Base-by-base conservation (phyloP, 2,329 filamentous ascomycete species). In the Trichoderma atroviride region DNA sequence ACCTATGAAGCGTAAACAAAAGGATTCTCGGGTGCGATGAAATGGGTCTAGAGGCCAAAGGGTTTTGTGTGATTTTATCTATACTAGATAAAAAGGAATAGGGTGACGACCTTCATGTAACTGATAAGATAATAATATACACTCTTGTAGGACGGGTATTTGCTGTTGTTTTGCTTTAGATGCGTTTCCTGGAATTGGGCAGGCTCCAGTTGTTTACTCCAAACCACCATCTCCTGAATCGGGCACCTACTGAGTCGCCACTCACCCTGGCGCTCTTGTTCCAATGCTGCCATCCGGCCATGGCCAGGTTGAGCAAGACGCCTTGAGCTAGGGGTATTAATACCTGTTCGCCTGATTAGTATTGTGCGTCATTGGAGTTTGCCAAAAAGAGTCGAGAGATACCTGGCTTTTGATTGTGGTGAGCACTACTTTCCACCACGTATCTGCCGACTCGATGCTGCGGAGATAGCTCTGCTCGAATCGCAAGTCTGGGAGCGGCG, bases 401-500 rank as follows among this genome's bases (percentile, higher is more conserved):
- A 96, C 92, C 87, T 97, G 96, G 80, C 99, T 96, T 76, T 93
- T 86, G 43, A 92, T 80, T 22, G 96, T 99, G 74, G 99, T 95
- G 83, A 91, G 92, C 9, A 88, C 86, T 37, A 99, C 88, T 78
- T 89, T 88, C 83, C 91, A 90, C 89, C 90, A 94, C 29, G 88
- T 89, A 73, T 96, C 88, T 43, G 94, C 93, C 68, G 88, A 85
- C 73, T 91, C 88, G 74, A 99, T 92, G 81, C 94, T 97, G 75
- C 92, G 91, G 68, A 99, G 87, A 80, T 99, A 99, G 85, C 94
- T 97, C 86, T 99, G 96, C 83, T 99, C 96, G 81, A 98, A 98
- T 55, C 96, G 89, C 73, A 99, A 84, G 82, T 99, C 96, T 4
- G 94, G 94, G 76, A 97, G 87, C 10, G 89, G 87, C 35, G 86